Percentiles rank a stretch among this genome's conserved stretches.
These are phyloP conservation scores for Clarireedia sp. DNA, from an alignment of 2,329 filamentous ascomycete genomes.

Conservation along the genomic window DNA sequence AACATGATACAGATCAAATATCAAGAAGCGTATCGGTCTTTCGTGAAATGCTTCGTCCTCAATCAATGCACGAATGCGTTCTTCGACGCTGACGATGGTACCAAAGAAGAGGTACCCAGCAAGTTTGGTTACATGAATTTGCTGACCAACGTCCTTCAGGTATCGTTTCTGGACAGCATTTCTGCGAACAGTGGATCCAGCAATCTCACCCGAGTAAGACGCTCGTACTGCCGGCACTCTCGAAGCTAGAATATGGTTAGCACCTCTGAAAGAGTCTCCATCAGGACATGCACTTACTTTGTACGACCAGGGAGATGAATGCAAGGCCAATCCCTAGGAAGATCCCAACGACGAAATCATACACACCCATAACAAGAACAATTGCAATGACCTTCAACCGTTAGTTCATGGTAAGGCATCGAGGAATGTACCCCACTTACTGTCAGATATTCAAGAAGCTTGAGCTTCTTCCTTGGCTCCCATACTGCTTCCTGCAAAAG, in stretches of 20 bases:
- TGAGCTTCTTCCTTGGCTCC: constrained; percentile 80
- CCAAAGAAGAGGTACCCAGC: constrained; percentile 97
- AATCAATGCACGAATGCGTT: constrained; percentile 73
- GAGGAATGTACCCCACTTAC: constrained; percentile 36
- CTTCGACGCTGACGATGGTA: constrained; percentile 91
- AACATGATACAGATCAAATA: constrained; percentile 83
- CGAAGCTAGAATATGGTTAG: constrained; percentile 42
- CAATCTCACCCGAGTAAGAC: constrained; percentile 82
- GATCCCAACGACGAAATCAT: constrained; percentile 94
- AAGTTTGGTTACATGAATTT: constrained; percentile 87
- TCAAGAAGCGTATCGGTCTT: constrained; percentile 78
- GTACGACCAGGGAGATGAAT: constrained; percentile 83
- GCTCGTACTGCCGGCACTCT: constrained; percentile 81
- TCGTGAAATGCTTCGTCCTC: constrained; percentile 72
- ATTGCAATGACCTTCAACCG: constrained; percentile 63
- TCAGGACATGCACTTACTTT: constrained; percentile 37
- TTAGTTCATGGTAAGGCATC: constrained; percentile 18
- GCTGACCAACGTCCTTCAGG: constrained; percentile 73
- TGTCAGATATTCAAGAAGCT: constrained; percentile 80
- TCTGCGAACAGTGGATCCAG: constrained; percentile 84
- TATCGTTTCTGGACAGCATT: constrained; percentile 86
- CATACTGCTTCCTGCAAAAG: constrained; percentile 82
- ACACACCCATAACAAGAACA: constrained; percentile 89
- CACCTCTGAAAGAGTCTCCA: background rate
- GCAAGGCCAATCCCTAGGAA: constrained; percentile 85